These are phyloP conservation scores for Vanrija humicola DNA, from an alignment of 1,284 basidiomycete genomes.

Conservation along the genomic window DNA sequence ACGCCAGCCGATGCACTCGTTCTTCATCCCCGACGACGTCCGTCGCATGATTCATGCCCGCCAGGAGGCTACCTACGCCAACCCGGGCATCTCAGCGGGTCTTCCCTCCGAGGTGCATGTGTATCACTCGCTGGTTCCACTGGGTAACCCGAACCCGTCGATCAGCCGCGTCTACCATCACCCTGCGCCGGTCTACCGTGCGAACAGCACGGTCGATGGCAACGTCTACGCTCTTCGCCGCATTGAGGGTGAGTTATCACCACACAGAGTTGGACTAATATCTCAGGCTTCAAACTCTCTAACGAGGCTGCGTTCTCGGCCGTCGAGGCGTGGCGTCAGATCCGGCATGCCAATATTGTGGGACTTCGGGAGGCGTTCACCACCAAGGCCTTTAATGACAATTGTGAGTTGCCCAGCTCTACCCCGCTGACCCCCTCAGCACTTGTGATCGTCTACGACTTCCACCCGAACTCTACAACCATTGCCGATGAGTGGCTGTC, in stretches of 20 bases:
- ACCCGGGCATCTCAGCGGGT: constrained; percentile 38
- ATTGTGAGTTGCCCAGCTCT: constrained; percentile 59
- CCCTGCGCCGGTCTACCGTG: constrained; percentile 76
- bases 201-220: constrained; percentile 73
- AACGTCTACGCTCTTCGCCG: constrained; percentile 72
- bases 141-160: constrained; percentile 50
- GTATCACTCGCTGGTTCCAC: constrained; percentile 79
- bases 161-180: constrained; percentile 64
- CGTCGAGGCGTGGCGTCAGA: constrained; percentile 82
- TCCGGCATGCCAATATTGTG: constrained; percentile 84
- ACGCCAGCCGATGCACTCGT: constrained; percentile 52
- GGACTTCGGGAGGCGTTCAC: constrained; percentile 90
- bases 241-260: constrained; percentile 67
- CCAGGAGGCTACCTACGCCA: constrained; percentile 65
- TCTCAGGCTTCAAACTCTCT: constrained; percentile 72
- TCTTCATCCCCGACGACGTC: constrained; percentile 68
- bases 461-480: constrained; percentile 79
- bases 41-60: constrained; percentile 76
- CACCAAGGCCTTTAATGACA: constrained; percentile 86
- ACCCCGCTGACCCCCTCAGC: constrained; percentile 53
- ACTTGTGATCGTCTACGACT: constrained; percentile 88
- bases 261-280: constrained; percentile 10
- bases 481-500: constrained; percentile 65
- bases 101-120: constrained; percentile 86
- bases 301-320: constrained; percentile 75